These are phyloP conservation scores for Thozetella sp. DNA, from an alignment of 495 filamentous ascomycete genomes.

Conservation along the genomic window DNA sequence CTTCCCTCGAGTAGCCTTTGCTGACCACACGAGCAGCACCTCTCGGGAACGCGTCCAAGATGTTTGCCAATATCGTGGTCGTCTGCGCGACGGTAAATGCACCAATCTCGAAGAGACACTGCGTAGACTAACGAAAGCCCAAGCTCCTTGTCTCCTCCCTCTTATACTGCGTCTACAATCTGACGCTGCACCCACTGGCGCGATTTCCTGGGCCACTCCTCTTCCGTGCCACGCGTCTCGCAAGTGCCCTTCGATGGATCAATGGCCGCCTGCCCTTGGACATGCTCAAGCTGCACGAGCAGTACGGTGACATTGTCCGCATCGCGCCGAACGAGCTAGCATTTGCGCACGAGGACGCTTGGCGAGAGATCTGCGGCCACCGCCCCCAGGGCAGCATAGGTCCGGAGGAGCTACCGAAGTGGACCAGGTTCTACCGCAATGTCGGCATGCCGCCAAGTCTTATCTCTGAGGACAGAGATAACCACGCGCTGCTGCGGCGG, in stretches of 20 bases:
- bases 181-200: slow-evolving; percentile 53
- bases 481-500: slow-evolving; percentile 43
- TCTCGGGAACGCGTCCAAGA: not conserved
- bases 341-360: slow-evolving; percentile 53
- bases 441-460: slow-evolving; percentile 12
- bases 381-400: slow-evolving; percentile 14
- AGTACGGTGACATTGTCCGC: slow-evolving; percentile 56
- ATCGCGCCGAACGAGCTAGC: slow-evolving; percentile 57
- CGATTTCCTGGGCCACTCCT: slow-evolving; percentile 50
- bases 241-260: slow-evolving; percentile 19
- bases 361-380: slow-evolving; percentile 60
- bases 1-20: too few relatives aligned
- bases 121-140: not conserved
- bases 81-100: not conserved
- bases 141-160: not conserved
- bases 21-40: too few relatives aligned
- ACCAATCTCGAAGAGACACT: not conserved
- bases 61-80: not conserved
- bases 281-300: slow-evolving; percentile 40
- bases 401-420: slow-evolving; percentile 32
- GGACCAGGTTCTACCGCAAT: slow-evolving; percentile 16
- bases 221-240: slow-evolving; percentile 40
- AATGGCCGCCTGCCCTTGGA: slow-evolving; percentile 13
- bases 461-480: slow-evolving; percentile 26
- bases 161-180: slow-evolving; percentile 38